Base-by-base conservation (phyloP, 2,329 filamentous ascomycete species). In the Colletotrichum gloeosporioides region DNA sequence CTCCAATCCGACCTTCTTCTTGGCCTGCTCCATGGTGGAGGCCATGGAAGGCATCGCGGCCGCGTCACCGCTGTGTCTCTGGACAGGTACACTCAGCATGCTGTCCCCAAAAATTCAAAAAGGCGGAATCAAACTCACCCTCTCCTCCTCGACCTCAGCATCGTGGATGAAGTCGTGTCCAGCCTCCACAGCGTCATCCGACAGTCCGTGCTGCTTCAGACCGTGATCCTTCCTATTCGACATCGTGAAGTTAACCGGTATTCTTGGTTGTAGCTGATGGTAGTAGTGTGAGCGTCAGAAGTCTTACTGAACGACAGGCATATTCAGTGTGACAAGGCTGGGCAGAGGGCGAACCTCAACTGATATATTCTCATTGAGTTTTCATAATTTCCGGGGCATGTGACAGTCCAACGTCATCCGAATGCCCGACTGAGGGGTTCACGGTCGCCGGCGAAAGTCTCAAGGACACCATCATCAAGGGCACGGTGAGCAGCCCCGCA, bases 141-240 rank as follows among this genome's bases (percentile, higher is more conserved):
- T 80, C 66, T 84, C 83, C 68, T 84, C 83, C 62, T 84, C 82
- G 1, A 80, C n/a, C 66, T 85, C 83, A 34, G 83, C 83, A 5
- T 79, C 70, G 65, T 84, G 82, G 22, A 85, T 85, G 61, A 85
- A 79, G 22, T 85, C 83, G 62, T 85, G 83, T 8, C 75, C 73
- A 5, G 73, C 73, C 69, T 83, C 83, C 8, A 81, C 68, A 18
- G 83, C 83, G 8, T 75, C 73, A 22, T 73, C 73, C 27, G 73
- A 73, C 31, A 75, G 69, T 3, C 73, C 73, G 5, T 75, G 73
- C 39, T 72, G 31, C 63, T 75, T 75, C 4, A 68, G 55, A 4
- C 73, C 69, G 18, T 75, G 73, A 10, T 75, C 69, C 27, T 72
- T 72, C 4, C 69, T 55, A 44, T 63, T 68, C 2, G 73, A 75